Evolutionary conservation across 2,329 filamentous ascomycete genomes (phyloP).

Genomic region (Hirsutella rhossiliensis): DNA sequence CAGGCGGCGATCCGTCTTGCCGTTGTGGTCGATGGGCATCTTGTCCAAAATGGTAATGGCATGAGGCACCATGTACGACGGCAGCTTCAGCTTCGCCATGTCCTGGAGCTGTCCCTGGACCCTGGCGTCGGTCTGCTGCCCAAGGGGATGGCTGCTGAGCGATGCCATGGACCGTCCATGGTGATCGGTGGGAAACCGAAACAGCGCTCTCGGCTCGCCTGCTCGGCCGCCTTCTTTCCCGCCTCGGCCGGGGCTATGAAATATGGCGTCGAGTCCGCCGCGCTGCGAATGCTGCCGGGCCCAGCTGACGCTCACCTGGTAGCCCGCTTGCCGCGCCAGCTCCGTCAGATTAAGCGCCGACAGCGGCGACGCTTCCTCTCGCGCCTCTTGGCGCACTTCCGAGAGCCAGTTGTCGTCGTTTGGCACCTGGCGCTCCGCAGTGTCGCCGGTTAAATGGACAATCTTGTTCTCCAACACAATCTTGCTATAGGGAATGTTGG

Average conservation of each 20-base stretch:
- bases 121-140: neutral
- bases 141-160: neutral
- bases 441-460: neutral
- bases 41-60: neutral
- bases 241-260: no score
- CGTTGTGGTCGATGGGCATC: neutral
- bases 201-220: neutral
- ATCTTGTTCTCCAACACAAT: neutral
- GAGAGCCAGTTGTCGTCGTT: neutral
- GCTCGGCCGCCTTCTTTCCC: no score
- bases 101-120: neutral
- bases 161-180: neutral
- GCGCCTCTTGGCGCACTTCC: neutral
- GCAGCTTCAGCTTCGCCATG: neutral
- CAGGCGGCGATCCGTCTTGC: conserved; percentile 11
- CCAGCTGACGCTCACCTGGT: neutral
- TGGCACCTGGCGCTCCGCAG: neutral
- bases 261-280: neutral
- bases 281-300: neutral
- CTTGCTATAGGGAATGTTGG: neutral
- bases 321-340: neutral
- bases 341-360: neutral
- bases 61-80: neutral
- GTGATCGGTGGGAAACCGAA: neutral
- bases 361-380: neutral